These are phyloP conservation scores for Neurospora sp. DNA, from an alignment of 495 filamentous ascomycete genomes.

Conservation along the genomic window DNA sequence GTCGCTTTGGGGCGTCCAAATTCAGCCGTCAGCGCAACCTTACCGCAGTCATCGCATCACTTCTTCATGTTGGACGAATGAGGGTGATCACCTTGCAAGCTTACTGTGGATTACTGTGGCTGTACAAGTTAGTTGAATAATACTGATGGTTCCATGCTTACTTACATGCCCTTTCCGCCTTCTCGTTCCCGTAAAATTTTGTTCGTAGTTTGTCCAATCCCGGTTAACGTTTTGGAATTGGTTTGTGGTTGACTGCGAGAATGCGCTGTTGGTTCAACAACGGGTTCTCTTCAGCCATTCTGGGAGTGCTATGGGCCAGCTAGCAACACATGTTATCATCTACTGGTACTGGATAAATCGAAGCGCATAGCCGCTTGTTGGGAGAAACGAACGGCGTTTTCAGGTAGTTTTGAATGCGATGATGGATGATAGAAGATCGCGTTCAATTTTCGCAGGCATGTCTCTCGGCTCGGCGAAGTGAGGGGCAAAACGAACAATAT, in stretches of 20 bases:
- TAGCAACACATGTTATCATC: neutral
- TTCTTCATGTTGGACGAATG: neutral
- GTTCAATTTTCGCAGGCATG: neutral
- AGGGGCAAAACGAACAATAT: neutral
- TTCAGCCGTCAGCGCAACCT: neutral
- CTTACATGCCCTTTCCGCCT: neutral
- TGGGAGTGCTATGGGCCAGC: neutral
- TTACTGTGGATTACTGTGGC: neutral
- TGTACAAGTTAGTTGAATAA: neutral
- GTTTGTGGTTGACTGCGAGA: neutral
- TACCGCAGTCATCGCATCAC: neutral
- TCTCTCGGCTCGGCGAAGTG: neutral
- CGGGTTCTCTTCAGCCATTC: neutral
- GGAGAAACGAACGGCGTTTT: neutral
- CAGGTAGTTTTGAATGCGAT: neutral
- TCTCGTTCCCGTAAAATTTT: neutral
- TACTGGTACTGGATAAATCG: neutral
- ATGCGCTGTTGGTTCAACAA: neutral
- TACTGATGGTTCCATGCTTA: neutral
- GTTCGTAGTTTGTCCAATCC: neutral
- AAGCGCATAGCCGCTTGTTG: neutral
- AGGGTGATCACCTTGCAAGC: neutral
- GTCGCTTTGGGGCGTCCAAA: neutral
- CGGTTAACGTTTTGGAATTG: neutral
- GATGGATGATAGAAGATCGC: neutral